Evolutionary conservation across 305 asterid genomes (phyloP).

Genomic region (Rubia tinctorum): DNA sequence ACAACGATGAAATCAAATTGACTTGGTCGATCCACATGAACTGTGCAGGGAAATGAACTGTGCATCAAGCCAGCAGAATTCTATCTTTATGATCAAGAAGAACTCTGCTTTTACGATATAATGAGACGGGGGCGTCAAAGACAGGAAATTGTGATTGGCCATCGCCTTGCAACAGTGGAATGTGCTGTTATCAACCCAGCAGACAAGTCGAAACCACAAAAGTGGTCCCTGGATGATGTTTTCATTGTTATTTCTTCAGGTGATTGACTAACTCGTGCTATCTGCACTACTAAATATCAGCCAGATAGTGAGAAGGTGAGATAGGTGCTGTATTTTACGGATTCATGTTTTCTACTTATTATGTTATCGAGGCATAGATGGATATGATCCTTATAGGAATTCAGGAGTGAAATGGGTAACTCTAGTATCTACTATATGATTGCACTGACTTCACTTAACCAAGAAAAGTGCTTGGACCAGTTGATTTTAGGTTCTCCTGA

Average conservation of each 20-base stretch:
- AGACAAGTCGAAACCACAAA: conserved; percentile 51
- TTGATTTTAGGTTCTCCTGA: conserved; percentile 10
- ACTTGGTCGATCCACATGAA: background rate
- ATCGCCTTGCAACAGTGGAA: conserved; percentile 70
- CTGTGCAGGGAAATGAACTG: conserved; percentile 86
- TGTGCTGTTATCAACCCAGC: conserved; percentile 85
- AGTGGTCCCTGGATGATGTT: conserved; percentile 89
- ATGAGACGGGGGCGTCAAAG: conserved; percentile 88
- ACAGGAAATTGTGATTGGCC: conserved; percentile 78
- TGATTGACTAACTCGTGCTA: conserved; percentile 27
- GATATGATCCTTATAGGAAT: background rate
- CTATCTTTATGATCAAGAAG: conserved; percentile 95
- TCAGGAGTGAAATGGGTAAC: background rate
- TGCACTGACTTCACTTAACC: background rate
- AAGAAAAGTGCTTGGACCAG: background rate
- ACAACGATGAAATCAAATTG: background rate
- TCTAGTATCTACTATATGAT: background rate
- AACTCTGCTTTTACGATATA: conserved; percentile 75
- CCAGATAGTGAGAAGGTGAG: conserved; percentile 6
- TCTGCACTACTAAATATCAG: conserved; percentile 5
- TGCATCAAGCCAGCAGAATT: conserved; percentile 96
- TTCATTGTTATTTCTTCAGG: conserved; percentile 77
- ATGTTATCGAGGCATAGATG: background rate
- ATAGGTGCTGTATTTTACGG: background rate
- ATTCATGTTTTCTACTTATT: background rate